phyloP scores from a whole-genome alignment of 768 basidiomycete species.

The Amanita rimosa region DNA sequence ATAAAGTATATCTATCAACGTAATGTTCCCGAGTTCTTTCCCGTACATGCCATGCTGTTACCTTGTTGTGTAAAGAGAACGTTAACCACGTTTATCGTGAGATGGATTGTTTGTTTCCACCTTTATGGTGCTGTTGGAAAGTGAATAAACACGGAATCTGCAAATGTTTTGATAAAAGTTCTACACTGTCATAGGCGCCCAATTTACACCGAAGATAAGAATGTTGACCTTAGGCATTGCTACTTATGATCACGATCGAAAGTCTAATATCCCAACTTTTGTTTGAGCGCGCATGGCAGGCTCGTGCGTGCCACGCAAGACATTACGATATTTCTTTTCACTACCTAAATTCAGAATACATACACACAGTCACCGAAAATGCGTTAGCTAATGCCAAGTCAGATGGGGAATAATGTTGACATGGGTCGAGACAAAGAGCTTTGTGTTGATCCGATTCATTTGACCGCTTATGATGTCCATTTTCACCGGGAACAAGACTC shows the following conservation, averaged over 20 bases:
- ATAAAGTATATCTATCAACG: neutral
- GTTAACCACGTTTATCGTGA: neutral
- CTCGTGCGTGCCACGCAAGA: conserved; percentile 1
- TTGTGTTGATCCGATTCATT: conserved; percentile 2
- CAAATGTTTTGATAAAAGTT: neutral
- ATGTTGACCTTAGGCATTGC: neutral
- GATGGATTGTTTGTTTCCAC: neutral
- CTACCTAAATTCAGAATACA: neutral
- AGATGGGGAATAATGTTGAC: neutral
- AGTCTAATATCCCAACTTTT: neutral
- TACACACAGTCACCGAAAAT: neutral
- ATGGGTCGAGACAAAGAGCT: neutral
- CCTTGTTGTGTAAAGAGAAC: neutral
- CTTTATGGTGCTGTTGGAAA: neutral
- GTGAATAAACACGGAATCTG: too few species aligned
- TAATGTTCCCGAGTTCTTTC: neutral
- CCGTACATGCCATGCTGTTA: neutral
- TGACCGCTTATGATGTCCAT: neutral
- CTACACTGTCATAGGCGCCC: neutral
- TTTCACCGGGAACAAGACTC: neutral
- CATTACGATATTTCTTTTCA: neutral
- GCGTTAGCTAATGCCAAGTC: neutral
- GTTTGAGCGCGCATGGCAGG: neutral
- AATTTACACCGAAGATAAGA: neutral
- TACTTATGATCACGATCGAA: conserved; percentile 5